Evolutionary conservation across 345 rosid species (phyloP).

Genomic region (Syzygium aqueum): DNA sequence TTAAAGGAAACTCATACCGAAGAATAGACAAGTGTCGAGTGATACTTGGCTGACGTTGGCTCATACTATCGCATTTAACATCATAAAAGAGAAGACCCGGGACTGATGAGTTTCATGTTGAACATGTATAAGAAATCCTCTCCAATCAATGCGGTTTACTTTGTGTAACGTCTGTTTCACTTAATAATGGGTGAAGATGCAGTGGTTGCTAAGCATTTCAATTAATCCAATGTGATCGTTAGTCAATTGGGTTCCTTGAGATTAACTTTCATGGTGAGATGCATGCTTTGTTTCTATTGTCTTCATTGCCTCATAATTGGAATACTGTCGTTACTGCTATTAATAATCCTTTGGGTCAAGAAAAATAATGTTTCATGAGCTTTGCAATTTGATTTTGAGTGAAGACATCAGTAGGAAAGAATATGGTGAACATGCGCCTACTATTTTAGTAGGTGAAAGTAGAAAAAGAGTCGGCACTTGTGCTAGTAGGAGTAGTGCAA

Average conservation of each 20-base stretch:
- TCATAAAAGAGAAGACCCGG: background rate
- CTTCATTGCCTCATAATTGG: background rate
- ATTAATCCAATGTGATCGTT: background rate
- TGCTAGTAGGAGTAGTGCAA: background rate
- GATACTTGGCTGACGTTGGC: background rate
- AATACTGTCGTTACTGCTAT: too few species aligned
- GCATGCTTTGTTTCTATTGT: background rate
- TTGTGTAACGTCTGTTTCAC: background rate
- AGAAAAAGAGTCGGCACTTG: too few species aligned
- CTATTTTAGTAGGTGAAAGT: too few species aligned
- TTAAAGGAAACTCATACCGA: background rate
- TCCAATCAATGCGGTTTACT: background rate
- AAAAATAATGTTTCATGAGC: too few species aligned
- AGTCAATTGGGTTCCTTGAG: background rate
- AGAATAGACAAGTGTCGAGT: background rate
- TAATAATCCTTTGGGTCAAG: background rate
- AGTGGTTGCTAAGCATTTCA: background rate
- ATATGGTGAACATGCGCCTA: background rate
- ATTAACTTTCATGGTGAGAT: background rate
- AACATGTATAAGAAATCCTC: background rate
- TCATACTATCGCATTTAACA: background rate
- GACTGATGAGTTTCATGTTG: background rate
- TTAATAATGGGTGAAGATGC: background rate
- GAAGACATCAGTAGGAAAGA: background rate
- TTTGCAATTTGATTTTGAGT: background rate